phyloP scores from a whole-genome alignment of 805 yeast species.

The Wickerhamiella hasegawae region DNA sequence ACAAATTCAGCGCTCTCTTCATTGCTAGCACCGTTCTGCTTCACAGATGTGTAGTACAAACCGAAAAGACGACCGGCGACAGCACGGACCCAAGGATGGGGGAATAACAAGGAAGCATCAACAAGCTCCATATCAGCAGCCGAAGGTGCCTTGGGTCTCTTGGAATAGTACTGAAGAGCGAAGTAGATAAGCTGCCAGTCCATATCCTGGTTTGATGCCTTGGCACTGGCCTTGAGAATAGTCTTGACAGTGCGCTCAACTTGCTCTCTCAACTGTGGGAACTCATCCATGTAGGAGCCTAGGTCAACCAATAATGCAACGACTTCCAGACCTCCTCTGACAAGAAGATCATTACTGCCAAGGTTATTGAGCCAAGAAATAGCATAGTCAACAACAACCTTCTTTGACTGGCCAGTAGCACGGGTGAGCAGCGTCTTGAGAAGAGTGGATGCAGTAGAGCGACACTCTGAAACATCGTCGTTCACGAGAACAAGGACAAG shows the following conservation, averaged over 20 bases:
- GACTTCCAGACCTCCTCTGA: constrained; percentile 14
- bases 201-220: constrained; percentile 26
- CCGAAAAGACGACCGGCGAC: constrained; percentile 46
- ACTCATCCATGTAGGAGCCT: not conserved
- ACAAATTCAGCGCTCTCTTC: constrained; percentile 26
- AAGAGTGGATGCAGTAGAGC: constrained; percentile 64
- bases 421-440: constrained; percentile 25
- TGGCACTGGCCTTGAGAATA: constrained; percentile 2
- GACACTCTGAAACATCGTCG: constrained; percentile 64
- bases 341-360: constrained; percentile 8
- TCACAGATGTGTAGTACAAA: constrained; percentile 29
- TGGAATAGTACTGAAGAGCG: constrained; percentile 32
- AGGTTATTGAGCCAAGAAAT: constrained; percentile 9
- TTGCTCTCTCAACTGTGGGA: constrained; percentile 2
- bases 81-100: constrained; percentile 84
- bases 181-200: constrained; percentile 72
- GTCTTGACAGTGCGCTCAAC: constrained; percentile 1
- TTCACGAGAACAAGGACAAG: constrained; percentile 60
- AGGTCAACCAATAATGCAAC: constrained; percentile 7
- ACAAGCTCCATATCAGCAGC: constrained; percentile 29
- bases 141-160: constrained; percentile 19
- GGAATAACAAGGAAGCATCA: constrained; percentile 48
- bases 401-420: not conserved
- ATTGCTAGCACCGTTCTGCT: constrained; percentile 34
- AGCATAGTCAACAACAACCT: constrained; percentile 8